Conservation (phyloP, 305 asterid species). For the Solanum hybrid region DNA sequence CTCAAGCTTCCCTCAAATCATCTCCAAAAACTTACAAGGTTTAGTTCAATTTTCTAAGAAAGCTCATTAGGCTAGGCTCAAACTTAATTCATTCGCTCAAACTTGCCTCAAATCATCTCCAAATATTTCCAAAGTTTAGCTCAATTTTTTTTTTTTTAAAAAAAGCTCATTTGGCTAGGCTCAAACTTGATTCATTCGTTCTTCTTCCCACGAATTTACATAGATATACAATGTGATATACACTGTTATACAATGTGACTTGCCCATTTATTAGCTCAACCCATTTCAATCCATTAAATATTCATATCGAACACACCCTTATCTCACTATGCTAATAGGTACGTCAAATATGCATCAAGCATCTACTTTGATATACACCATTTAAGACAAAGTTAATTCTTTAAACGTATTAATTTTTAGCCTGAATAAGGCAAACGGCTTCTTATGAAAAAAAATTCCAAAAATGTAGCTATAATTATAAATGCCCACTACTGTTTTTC, state of each 20-base stretch:
- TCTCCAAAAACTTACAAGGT: neutral
- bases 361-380: neutral
- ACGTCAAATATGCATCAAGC: neutral
- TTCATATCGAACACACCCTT: neutral
- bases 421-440: neutral
- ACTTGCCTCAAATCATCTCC: neutral
- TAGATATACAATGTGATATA: neutral
- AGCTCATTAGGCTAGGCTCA: neutral
- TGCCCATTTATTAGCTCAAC: too few relatives aligned
- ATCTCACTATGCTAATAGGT: neutral
- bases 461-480: neutral
- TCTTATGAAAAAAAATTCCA: neutral
- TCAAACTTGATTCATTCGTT: neutral
- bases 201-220: neutral
- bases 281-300: too few relatives aligned
- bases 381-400: neutral
- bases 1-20: neutral
- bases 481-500: neutral
- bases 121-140: neutral
- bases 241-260: neutral
- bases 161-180: neutral
- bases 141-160: too few relatives aligned
- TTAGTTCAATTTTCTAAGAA: neutral
- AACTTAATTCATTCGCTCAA: neutral
- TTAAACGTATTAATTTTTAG: neutral